Conservation (phyloP, 768 basidiomycete species). For the Auriscalpium orientale region DNA sequence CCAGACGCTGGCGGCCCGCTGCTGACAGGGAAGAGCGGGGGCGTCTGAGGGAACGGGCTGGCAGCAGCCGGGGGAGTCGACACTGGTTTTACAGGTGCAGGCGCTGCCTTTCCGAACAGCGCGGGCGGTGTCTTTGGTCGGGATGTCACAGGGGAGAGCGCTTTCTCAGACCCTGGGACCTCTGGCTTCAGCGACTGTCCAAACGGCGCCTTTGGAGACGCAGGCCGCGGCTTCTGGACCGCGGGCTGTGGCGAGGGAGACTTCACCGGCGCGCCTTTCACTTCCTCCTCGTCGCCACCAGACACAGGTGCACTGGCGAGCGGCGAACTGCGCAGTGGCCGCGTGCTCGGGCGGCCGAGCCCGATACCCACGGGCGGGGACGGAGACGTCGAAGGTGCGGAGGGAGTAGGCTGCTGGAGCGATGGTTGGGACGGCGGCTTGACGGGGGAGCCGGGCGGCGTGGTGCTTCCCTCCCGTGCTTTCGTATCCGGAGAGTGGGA, state of each 20-base stretch:
- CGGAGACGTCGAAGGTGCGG: slow-evolving; percentile 28
- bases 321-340: slow-evolving; percentile 72
- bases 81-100: not conserved
- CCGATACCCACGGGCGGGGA: slow-evolving; percentile 42
- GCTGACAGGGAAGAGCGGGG: not conserved
- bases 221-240: slow-evolving; percentile 28
- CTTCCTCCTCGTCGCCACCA: slow-evolving; percentile 38
- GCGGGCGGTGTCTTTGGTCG: slow-evolving; percentile 40
- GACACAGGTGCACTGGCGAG: slow-evolving; percentile 46
- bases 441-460: slow-evolving; percentile 58
- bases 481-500: not conserved
- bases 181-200: slow-evolving; percentile 16
- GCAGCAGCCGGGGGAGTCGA: not conserved
- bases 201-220: slow-evolving; percentile 33
- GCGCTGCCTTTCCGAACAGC: not conserved
- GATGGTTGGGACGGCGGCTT: slow-evolving; percentile 25
- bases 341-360: slow-evolving; percentile 53
- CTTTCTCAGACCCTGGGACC: not conserved
- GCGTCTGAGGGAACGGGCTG: not conserved
- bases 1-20: not conserved
- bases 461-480: slow-evolving; percentile 40
- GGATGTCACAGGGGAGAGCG: slow-evolving; percentile 18
- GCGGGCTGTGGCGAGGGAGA: slow-evolving; percentile 8
- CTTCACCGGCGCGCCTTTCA: slow-evolving; percentile 15
- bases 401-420: slow-evolving; percentile 21